Percentiles rank a stretch among this genome's conserved stretches.
Conservation (phyloP, 108 stramenopile genomes). For the Hondaea fermentalgiana region DNA sequence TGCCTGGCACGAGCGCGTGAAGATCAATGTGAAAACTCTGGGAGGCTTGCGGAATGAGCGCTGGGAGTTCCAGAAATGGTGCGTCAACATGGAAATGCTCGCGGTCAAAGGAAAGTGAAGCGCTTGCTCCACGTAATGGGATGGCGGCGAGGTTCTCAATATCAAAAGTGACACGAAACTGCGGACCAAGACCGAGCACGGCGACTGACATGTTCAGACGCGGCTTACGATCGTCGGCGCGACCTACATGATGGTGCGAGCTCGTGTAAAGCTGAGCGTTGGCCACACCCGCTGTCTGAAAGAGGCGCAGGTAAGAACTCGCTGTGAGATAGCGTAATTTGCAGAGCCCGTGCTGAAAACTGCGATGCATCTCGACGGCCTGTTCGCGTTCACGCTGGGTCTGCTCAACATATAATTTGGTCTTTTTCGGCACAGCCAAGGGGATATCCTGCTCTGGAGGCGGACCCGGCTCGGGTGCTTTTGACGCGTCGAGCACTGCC, state of each 20-base stretch:
- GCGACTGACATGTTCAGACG: constrained; percentile 1
- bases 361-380: constrained; percentile 49
- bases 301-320: constrained; percentile 39
- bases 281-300: constrained; percentile 42
- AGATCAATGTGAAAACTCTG: background rate
- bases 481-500: constrained; percentile 18
- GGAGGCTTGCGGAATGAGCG: background rate
- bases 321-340: constrained; percentile 48
- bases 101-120: background rate
- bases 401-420: constrained; percentile 55
- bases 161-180: constrained; percentile 35
- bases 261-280: constrained; percentile 18
- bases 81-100: background rate
- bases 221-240: constrained; percentile 4
- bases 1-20: background rate
- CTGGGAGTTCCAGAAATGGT: background rate
- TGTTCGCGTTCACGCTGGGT: constrained; percentile 44
- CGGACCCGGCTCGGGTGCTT: constrained; percentile 23
- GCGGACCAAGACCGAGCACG: constrained; percentile 33
- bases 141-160: constrained; percentile 28
- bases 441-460: constrained; percentile 60
- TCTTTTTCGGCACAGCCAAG: constrained; percentile 51
- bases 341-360: constrained; percentile 52
- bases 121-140: background rate
- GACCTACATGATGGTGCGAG: constrained; percentile 21